Percentiles rank a stretch among this genome's conserved stretches.
Conservation (phyloP, 148 eudicot species). For the Heliamphora exappendiculata region DNA sequence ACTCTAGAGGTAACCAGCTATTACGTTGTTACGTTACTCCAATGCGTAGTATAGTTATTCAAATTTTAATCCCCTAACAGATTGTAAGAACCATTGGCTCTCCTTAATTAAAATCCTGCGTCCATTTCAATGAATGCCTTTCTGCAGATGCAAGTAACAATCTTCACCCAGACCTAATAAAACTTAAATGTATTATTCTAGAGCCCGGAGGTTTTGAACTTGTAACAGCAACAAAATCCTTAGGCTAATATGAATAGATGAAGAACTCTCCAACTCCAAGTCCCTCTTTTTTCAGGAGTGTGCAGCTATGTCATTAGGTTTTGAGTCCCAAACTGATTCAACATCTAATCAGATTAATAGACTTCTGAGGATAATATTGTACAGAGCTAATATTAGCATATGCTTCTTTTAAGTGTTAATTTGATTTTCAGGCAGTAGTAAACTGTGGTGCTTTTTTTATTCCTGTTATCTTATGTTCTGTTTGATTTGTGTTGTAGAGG, state of each 20-base stretch:
- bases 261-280: background rate
- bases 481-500: constrained; percentile 29
- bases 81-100: too few relatives aligned
- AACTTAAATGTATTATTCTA: background rate
- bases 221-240: background rate
- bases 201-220: background rate
- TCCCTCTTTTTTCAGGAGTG: background rate
- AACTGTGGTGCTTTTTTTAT: background rate
- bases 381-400: background rate
- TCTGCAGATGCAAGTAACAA: background rate
- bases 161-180: background rate
- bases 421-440: background rate
- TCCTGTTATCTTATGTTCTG: too few relatives aligned
- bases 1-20: constrained; percentile 42
- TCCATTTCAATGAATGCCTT: background rate
- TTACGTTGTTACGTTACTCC: background rate
- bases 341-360: background rate
- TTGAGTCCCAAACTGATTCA: background rate
- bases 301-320: background rate
- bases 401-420: background rate
- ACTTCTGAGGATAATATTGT: background rate
- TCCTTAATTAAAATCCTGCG: too few relatives aligned
- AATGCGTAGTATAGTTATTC: background rate
- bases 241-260: background rate
- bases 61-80: too few relatives aligned